A percentile compares a stretch with the other conserved stretches of the same genome.
Conservation (phyloP, 2,329 filamentous ascomycete species). For the Apiospora marii region DNA sequence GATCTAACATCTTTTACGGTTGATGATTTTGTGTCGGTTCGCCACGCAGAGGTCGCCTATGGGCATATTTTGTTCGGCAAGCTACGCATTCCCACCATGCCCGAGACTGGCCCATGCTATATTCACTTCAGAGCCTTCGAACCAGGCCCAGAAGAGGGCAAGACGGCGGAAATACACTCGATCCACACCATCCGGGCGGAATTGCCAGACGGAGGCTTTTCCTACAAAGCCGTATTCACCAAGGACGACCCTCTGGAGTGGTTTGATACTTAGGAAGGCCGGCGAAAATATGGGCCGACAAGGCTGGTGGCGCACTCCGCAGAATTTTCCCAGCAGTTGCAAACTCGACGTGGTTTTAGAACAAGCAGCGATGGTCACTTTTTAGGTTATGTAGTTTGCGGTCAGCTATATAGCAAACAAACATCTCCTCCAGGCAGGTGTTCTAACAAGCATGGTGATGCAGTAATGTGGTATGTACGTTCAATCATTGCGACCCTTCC, state of each 20-base stretch:
- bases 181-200: constrained; percentile 57
- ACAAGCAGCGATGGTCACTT: neutral
- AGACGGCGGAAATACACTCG: constrained; percentile 52
- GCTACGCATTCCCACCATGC: constrained; percentile 53
- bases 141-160: constrained; percentile 46
- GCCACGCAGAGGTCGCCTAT: constrained; percentile 55
- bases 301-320: neutral
- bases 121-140: constrained; percentile 58
- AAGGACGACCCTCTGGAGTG: constrained; percentile 58
- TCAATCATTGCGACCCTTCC: constrained; percentile 68
- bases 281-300: neutral
- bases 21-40: constrained; percentile 53
- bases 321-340: neutral
- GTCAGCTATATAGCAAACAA: neutral
- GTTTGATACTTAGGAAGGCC: constrained; percentile 55
- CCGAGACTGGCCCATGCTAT: constrained; percentile 48
- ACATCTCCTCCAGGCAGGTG: neutral
- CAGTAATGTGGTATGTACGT: constrained; percentile 53
- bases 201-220: constrained; percentile 50
- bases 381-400: neutral
- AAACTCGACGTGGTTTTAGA: neutral
- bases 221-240: constrained; percentile 55
- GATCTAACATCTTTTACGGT: constrained; percentile 47
- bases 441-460: neutral
- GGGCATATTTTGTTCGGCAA: constrained; percentile 59